Evolutionary conservation across 257 asterid genomes (phyloP).

Genomic region (Leonotis leonurus): DNA sequence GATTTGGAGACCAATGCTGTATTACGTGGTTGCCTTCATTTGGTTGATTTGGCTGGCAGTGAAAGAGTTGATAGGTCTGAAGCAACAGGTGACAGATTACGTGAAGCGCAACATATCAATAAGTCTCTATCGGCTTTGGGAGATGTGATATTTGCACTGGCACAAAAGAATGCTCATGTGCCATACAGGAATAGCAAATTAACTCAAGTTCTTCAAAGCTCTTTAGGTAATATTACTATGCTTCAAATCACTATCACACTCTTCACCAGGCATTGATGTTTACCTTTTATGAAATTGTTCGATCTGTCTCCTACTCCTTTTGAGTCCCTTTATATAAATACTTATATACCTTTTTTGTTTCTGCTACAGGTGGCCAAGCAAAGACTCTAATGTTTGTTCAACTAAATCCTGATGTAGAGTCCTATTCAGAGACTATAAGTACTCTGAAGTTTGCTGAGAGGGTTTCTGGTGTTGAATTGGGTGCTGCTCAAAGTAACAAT

Average conservation of each 20-base stretch:
- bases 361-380: slow-evolving; percentile 83
- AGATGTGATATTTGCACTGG: slow-evolving; percentile 91
- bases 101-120: slow-evolving; percentile 95
- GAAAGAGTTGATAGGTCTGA: slow-evolving; percentile 95
- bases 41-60: slow-evolving; percentile 98
- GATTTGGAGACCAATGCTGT: slow-evolving; percentile 76
- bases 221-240: slow-evolving; percentile 55
- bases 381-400: slow-evolving; percentile 97
- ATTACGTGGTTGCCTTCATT: slow-evolving; percentile 85
- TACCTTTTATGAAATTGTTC: background rate
- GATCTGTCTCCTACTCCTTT: background rate
- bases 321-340: background rate
- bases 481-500: slow-evolving; percentile 80
- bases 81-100: slow-evolving; percentile 84
- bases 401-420: slow-evolving; percentile 88
- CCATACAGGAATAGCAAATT: slow-evolving; percentile 94
- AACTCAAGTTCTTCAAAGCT: slow-evolving; percentile 96
- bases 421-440: slow-evolving; percentile 81
- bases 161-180: slow-evolving; percentile 84
- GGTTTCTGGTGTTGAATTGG: slow-evolving; percentile 97
- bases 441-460: slow-evolving; percentile 95
- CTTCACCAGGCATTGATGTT: background rate
- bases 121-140: slow-evolving; percentile 94
- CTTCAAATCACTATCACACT: background rate
- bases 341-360: background rate